Evolutionary conservation across 768 basidiomycete species (phyloP), one percentile per base, ranked within the genome.

Genomic region (Cystofilobasidium bisporidii): DNA sequence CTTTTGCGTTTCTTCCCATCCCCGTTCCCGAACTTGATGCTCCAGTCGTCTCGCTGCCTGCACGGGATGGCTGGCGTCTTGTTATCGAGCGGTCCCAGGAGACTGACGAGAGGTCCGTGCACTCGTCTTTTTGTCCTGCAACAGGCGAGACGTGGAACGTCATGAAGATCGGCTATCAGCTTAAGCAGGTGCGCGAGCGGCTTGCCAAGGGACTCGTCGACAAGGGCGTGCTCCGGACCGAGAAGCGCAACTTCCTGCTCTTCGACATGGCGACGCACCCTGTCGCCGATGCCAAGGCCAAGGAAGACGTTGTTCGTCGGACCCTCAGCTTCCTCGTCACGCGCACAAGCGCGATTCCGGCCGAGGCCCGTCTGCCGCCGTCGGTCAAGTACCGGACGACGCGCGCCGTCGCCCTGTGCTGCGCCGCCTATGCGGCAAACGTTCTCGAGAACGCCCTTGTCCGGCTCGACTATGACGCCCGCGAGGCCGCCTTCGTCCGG

Each of bases 261-360:
- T 99, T 99, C 79, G 94, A 99, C 80, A 99, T 99, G 94, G 94
- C 96, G 22, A 99, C 94, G 0, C 94, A 99, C 77, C 96, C 94
- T 1, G 88, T 98, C 60, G 90, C 93, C 10, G 93, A 97, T 77
- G 83, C 89, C 17, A 87, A 89, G 67, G 86, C 86, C 12, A 98
- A 98, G 75, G 91, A 92, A 75, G 81, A 82, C 67, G 83, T 98
- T 73, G 81, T 97, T 75, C 78, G 81, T 18, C 87, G 93, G 38
- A 82, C 87, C 33, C 82, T 89, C 57, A 77, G 85, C 18, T 83
- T 97, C 28, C 82, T 97, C 73, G 91, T 91, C 14, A 82, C 87
- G 2, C 85, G 86, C 4, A 94, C 92, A 5, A 82, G 88, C 30
- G 83, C 88, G 38, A 81, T 97, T 9, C 91, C 91, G 0, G 81